Percentiles rank a stretch among this genome's conserved stretches.
These are phyloP conservation scores for Podila horticola DNA, from an alignment of 192 early-diverging fungal genomes.

Conservation along the genomic window DNA sequence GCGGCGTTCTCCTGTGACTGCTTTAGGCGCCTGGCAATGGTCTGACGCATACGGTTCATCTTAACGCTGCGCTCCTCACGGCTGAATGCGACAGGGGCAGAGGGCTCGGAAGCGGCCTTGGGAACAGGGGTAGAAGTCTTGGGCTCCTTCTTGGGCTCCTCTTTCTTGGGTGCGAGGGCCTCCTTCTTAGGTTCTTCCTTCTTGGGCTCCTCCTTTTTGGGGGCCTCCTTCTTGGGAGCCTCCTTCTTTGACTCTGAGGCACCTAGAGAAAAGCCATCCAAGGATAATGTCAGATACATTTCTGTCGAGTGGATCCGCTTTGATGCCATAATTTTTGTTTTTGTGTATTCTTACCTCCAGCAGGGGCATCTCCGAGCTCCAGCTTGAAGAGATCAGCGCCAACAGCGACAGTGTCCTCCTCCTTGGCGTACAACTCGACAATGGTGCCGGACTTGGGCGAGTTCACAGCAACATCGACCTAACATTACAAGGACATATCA, in stretches of 20 bases:
- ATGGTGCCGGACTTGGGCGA: conserved; percentile 93
- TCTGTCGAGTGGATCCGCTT: not conserved
- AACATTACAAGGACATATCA: not conserved
- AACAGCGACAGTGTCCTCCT: conserved; percentile 89
- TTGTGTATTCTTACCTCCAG: conserved; percentile 55
- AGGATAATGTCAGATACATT: no score
- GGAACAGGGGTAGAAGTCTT: conserved; percentile 25
- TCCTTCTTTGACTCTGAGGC: conserved; percentile 18
- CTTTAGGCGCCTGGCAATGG: conserved; percentile 95
- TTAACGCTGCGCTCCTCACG: conserved; percentile 71
- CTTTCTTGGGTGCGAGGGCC: conserved; percentile 35
- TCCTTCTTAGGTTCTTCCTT: conserved; percentile 52
- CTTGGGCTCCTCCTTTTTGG: conserved; percentile 56
- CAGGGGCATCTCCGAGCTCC: conserved; percentile 78
- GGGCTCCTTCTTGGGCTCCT: conserved; percentile 52
- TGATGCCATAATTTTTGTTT: no score
- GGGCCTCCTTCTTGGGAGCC: conserved; percentile 46
- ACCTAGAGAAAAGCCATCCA: not conserved
- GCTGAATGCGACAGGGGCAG: conserved; percentile 58
- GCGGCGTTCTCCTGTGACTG: conserved; percentile 97
- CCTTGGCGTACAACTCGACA: conserved; percentile 81
- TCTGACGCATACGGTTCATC: conserved; percentile 98
- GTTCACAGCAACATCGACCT: conserved; percentile 98
- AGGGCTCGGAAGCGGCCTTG: conserved; percentile 17
- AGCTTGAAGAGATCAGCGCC: conserved; percentile 94